Evolutionary conservation across 148 eudicot genomes (phyloP), one percentile per base, ranked within the genome.

Genomic region (Chenopodium suecicum): DNA sequence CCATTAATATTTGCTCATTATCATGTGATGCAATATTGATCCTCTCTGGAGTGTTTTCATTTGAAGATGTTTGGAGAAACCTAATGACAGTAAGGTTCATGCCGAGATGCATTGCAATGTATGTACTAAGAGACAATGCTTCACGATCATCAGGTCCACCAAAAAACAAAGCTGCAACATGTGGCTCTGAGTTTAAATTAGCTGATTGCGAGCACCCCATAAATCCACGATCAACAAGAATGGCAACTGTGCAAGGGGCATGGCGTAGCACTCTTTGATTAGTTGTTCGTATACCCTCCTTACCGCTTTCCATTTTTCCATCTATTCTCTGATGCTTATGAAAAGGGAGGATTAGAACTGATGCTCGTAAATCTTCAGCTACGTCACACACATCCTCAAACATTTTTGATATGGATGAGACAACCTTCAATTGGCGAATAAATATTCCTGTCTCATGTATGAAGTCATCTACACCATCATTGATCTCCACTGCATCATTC

Each of bases 81-180:
- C 98, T 84, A 37, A 94, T 90, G 7, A 96, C 84, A 2, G 99
- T 94, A 13, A 96, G 81, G 70, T 88, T 92, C 75, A 90, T 84
- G 47, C 88, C 89, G 76, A 88, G 92, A 74, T 94, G 89, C 91
- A 90, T 84, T 4, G 90, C 91, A 20, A 94, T 88, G 56, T 95
- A 89, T 62, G 86, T 89, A 77, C 99, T 91, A 1, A 92, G 86
- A 22, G 98, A 97, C 60, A 96, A 79, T 7, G 98, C 98, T 82
- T 96, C 99, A 10, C 99, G 90, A 64, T 96, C 99, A 87, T 96
- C 99, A 0, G 97, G 92, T 23, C 99, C 99, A 1, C 99, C 97
- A 70, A 96, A 96, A 81, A 94, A 96, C 78, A 96, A 81, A 12
- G 87, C 88, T 7, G 93, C 98, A 14, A 94, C 86, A 31, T 96